Evolutionary conservation across 1,284 basidiomycete species (phyloP), one percentile per base, ranked within the genome.

Genomic region (Cutaneotrichosporon sp.): DNA sequence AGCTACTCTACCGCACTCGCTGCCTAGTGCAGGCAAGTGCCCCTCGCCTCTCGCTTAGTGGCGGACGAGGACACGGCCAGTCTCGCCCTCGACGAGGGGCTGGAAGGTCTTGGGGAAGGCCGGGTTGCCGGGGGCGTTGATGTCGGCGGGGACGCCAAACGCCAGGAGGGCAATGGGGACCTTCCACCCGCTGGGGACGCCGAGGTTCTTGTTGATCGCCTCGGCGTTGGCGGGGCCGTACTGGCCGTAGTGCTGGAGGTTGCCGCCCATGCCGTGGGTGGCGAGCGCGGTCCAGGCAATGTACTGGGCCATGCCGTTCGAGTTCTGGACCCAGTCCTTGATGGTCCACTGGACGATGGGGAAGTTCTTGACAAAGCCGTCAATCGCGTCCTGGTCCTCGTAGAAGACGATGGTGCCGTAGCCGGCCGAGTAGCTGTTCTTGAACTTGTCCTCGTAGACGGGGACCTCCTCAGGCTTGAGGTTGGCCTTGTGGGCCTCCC

Each of bases 321-420:
- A 63, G 62, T 56, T 65, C 22, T 45, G 51, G 51, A 51, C 51
- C 62, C 62, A 68, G 33, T 33, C 29, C 16, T 56, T 49, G 47
- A 62, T 54, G n/a, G 36, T 33, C 3, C 31, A 33, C 36, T 65
- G 61, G 58, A 70, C 71, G 27, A 64, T 51, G 33, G 81, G 80
- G 73, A 81, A 80, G 55, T 76, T 71, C 45, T 69, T 69, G 22
- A 73, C 70, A 69, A 80, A 82, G 20, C 69, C 65, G 18, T 82
- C 78, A 58, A 81, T 69, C 6, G 76, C 77, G 31, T 75, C 72
- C 65, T 82, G 76, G 68, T 81, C 80, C 56, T 80, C 79, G 64
- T 80, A 83, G 72, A 83, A 80, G 50, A 82, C 64, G 46, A 83
- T 76, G 10, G 83, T 82, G 29, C 81, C 83, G 62, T 80, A 75